phyloP scores from a whole-genome alignment of 768 basidiomycete genomes.

The Suillus lakei region DNA sequence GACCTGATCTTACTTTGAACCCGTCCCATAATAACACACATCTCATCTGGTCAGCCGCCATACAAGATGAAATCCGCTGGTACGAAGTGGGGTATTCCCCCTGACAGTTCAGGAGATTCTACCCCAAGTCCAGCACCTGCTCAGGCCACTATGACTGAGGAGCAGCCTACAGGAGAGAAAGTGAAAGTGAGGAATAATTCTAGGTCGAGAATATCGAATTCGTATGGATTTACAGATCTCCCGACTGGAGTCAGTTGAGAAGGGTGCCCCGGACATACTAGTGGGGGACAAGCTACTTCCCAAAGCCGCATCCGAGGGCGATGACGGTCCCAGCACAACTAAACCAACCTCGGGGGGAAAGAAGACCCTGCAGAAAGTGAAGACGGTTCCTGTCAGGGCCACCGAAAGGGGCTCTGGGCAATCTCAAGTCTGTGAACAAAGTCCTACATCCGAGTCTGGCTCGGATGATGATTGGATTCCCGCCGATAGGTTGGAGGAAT shows the following conservation, averaged over 20 bases:
- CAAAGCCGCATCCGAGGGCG: not conserved
- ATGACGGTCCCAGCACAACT: not conserved
- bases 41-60: constrained; percentile 1
- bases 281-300: not conserved
- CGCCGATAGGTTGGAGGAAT: not conserved
- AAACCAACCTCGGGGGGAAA: not conserved
- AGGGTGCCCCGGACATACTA: not conserved
- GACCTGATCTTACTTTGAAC: not conserved
- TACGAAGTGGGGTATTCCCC: not conserved
- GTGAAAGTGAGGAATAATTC: not conserved
- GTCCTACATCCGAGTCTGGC: not conserved
- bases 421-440: not conserved
- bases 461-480: not conserved
- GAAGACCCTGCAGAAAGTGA: not conserved
- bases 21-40: not conserved
- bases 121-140: not conserved
- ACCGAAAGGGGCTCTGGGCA: not conserved
- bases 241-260: not conserved
- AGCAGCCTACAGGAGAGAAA: not conserved
- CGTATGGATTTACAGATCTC: not conserved
- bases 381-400: not conserved
- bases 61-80: constrained; percentile 6
- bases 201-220: not conserved
- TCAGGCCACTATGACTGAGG: not conserved
- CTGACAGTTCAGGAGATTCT: not conserved